Evolutionary conservation across 768 basidiomycete genomes (phyloP).

Genomic region (Pleurotus pulmonarius): DNA sequence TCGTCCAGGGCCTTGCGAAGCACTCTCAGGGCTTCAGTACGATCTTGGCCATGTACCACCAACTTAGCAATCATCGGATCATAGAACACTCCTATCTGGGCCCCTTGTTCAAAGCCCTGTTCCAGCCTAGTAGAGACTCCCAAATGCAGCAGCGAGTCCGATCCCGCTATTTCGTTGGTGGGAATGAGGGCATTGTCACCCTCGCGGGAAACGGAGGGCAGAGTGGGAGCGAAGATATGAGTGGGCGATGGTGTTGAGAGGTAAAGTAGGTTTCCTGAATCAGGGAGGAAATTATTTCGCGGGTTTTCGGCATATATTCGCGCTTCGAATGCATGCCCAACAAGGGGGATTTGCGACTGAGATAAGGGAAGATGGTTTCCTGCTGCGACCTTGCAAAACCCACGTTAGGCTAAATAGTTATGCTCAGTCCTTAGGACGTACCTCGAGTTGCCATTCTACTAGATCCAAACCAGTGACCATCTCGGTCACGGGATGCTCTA

Average conservation of each 20-base stretch:
- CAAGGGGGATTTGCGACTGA: conserved; percentile 78
- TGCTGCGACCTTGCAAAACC: conserved; percentile 62
- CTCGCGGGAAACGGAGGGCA: conserved; percentile 21
- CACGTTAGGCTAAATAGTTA: not conserved
- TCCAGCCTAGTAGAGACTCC: conserved; percentile 76
- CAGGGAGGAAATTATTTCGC: conserved; percentile 88
- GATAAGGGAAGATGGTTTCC: conserved; percentile 80
- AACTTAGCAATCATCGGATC: conserved; percentile 93
- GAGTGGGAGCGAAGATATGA: conserved; percentile 57
- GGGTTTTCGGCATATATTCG: conserved; percentile 96
- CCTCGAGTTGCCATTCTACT: conserved; percentile 94
- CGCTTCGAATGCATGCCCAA: conserved; percentile 92
- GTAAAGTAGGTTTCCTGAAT: conserved; percentile 79
- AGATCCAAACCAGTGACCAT: conserved; percentile 94
- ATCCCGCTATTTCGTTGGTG: conserved; percentile 16
- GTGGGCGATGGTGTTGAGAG: conserved; percentile 78
- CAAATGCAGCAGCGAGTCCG: conserved; percentile 28
- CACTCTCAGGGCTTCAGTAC: conserved; percentile 79
- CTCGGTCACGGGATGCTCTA: conserved; percentile 92
- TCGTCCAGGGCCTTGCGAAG: conserved; percentile 79
- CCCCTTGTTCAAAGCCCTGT: conserved; percentile 79
- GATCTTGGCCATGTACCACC: conserved; percentile 81
- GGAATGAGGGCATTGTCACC: conserved; percentile 24
- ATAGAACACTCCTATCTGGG: conserved; percentile 84
- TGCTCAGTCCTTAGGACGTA: conserved; percentile 17